Evolutionary conservation across 2,329 filamentous ascomycete species (phyloP), one percentile per base, ranked within the genome.

Genomic region (Teratosphaeria epicoccoides): DNA sequence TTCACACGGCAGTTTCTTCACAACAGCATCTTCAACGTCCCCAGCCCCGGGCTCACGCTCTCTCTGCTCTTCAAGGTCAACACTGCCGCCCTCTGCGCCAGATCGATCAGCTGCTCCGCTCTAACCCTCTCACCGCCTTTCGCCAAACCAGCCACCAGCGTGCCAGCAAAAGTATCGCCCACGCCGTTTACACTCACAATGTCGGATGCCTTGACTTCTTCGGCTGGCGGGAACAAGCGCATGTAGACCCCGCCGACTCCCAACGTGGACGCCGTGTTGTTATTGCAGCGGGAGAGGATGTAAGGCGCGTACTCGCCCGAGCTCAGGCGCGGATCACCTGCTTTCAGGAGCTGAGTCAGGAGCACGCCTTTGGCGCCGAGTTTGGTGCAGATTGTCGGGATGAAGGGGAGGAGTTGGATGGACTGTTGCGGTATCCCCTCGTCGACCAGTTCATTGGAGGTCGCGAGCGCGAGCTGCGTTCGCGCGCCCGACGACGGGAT

Each of bases 181-280:
- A 88, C 89, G 0, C 91, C 93, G 66, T 97, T 97, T 9, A 97
- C 91, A 46, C 88, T 95, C 1, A 91, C 82, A 1, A 95, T 76
- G 24, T 93, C 81, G 20, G 78, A 70, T 0, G 73, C 68, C 2
- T 60, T 53, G 5, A 95, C 76, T 14, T 73, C 70, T 64, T 86
- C 82, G 0, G 79, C 79, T 0, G 85, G 75, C 0, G 86, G 81
- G 66, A 88, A 72, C 0, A 84, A 66, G 5, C 82, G 71, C 83
- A 96, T 89, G 63, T 96, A 96, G 2, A 96, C 76, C 0, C 90
- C 91, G 0, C 89, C 73, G 0, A 76, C 82, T 0, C 84, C 73
- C 6, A 73, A 68, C 1, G 71, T 72, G 25, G 79, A 75, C 2
- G 75, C 73, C 11, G 75, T 74, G 1, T 71, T 65, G 28, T 77